Base-by-base conservation (phyloP, 2,329 filamentous ascomycete species). In the Fonsecaea monophora region DNA sequence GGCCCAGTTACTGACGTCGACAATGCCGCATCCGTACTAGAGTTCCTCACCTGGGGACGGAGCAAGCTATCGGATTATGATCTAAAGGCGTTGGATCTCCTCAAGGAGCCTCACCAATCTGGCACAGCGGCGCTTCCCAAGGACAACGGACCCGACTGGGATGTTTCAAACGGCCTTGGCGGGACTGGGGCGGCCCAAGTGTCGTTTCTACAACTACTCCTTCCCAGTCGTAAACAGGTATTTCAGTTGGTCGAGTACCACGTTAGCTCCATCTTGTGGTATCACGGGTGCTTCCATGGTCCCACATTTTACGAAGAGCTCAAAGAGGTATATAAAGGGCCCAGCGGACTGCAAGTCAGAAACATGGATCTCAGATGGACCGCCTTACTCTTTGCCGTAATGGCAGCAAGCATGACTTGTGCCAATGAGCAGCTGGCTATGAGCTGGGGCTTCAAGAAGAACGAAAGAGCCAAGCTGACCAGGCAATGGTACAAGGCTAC, bases 11-110 rank as follows among this genome's bases (percentile, higher is more conserved):
- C 40, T 12, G 65, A 63, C 50, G 45, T 61, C 40, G 65, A 70
- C 37, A 68, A 66, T 57, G 62, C 66, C 45, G 63, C 66, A 13
- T 62, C 60, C 21, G 80, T 83, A 2, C 76, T 84, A 0, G 82
- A 84, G 62, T 84, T 82, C 54, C 74, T 83, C 1, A 81, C 82
- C 1, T 84, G 82, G 82, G 82, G 82, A 8, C 77, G 81, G 15
- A 75, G 60, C n/a, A 72, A 68, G 48, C 54, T 71, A 15, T 69
- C 71, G 25, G 70, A 72, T 50, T 72, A 72, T 53, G 67, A 70
- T 35, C 64, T 70, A 34, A 69, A 70, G 56, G 69, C 71, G 12
- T 54, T 73, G 18, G 71, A 73, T 21, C 68, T 73, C 6, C 66
- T 77, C 40, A 84, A 83, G 68, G 78, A 83, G 45, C 76, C 75